phyloP scores from a whole-genome alignment of 331 rosid genomes.

The Rosa hybrid region DNA sequence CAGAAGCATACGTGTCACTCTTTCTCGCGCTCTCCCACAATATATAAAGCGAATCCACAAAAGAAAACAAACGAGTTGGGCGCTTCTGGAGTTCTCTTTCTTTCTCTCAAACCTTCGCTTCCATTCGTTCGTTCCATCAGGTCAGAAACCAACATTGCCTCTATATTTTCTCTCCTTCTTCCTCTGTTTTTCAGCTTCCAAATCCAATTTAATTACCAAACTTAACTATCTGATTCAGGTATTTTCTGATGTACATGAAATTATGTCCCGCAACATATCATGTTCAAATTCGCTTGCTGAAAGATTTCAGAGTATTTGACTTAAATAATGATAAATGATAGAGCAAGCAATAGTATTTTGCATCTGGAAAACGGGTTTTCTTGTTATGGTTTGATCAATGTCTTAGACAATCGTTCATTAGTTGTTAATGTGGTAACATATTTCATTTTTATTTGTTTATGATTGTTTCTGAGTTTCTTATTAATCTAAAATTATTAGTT shows the following conservation, averaged over 20 bases:
- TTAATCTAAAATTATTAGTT: neutral
- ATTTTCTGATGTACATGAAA: neutral
- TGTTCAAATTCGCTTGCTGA: neutral
- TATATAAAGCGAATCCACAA: neutral
- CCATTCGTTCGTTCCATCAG: constrained; percentile 5
- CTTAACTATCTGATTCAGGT: neutral
- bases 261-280: neutral
- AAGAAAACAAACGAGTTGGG: neutral
- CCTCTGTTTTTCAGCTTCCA: neutral
- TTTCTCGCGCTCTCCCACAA: neutral
- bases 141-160: neutral
- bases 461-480: neutral
- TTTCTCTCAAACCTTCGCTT: neutral
- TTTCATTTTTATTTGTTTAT: neutral
- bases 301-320: neutral
- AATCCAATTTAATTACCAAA: neutral
- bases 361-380: neutral
- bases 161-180: neutral
- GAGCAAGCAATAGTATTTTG: neutral
- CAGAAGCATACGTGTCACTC: constrained; percentile 19
- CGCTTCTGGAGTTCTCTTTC: constrained; percentile 2
- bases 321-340: neutral
- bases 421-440: neutral
- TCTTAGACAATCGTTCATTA: neutral
- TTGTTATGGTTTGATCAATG: neutral